phyloP scores from a whole-genome alignment of 169 alveolate species.

The Plasmodium gaboni region DNA sequence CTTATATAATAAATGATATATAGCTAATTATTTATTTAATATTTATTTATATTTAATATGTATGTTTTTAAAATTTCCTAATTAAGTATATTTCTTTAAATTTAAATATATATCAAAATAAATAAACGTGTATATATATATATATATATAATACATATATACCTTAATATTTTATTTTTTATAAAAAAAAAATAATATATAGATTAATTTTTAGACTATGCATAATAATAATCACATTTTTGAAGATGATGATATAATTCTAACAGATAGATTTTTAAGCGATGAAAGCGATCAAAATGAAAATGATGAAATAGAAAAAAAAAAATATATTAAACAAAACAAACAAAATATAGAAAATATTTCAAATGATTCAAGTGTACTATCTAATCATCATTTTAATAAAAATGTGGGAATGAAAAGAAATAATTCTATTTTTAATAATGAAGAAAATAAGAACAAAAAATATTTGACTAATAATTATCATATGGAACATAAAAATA shows the following conservation, averaged over 20 bases:
- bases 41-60: no score
- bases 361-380: neutral
- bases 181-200: constrained; percentile 7
- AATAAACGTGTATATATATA: neutral
- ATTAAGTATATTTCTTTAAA: no score
- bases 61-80: no score
- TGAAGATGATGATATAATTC: constrained; percentile 39
- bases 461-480: neutral
- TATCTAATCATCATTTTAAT: neutral
- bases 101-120: neutral
- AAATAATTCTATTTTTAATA: neutral
- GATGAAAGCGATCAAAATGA: constrained; percentile 20
- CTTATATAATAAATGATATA: no score
- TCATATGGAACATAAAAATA: neutral
- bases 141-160: neutral
- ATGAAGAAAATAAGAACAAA: neutral
- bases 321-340: neutral
- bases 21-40: no score
- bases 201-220: no score
- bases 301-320: constrained; percentile 15
- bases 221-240: neutral
- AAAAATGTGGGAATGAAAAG: neutral
- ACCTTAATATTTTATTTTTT: neutral
- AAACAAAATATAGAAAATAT: neutral
- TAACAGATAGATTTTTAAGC: constrained; percentile 42